Evolutionary conservation across 805 yeast genomes (phyloP).

Genomic region (Candida railenensis): DNA sequence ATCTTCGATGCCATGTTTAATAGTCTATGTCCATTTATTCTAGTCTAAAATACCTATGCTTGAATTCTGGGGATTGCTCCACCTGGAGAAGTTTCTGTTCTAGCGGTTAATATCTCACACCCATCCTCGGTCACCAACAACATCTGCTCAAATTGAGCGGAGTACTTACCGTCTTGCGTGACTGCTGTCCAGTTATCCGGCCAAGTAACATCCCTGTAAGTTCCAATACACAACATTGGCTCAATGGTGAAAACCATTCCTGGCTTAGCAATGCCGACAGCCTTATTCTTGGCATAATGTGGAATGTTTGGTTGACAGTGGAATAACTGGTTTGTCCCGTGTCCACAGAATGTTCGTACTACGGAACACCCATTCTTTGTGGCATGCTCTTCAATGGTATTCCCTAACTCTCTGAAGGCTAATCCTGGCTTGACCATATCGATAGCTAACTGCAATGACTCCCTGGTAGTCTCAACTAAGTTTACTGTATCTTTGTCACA

Average conservation of each 20-base stretch:
- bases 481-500: conserved; percentile 80
- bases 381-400: conserved; percentile 85
- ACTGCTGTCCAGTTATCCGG: conserved; percentile 97
- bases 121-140: conserved; percentile 91
- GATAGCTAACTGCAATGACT: conserved; percentile 82
- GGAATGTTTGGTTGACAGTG: conserved; percentile 93
- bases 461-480: conserved; percentile 85
- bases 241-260: conserved; percentile 97
- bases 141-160: conserved; percentile 97
- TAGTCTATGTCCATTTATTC: too few relatives aligned
- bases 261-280: conserved; percentile 89
- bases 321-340: conserved; percentile 84
- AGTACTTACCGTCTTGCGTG: conserved; percentile 83
- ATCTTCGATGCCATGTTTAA: too few relatives aligned
- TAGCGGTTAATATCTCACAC: conserved; percentile 82
- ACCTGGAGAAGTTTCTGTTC: conserved; percentile 82
- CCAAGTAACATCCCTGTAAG: conserved; percentile 81
- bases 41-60: too few relatives aligned
- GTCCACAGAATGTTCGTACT: conserved; percentile 90
- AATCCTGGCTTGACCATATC: conserved; percentile 86
- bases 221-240: conserved; percentile 92
- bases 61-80: conserved; percentile 67
- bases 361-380: conserved; percentile 75
- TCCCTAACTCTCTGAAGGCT: conserved; percentile 83
- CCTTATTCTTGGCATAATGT: conserved; percentile 91